Evolutionary conservation across 352 stramenopile genomes (phyloP).

Genomic region (Blastocystis sp.): DNA sequence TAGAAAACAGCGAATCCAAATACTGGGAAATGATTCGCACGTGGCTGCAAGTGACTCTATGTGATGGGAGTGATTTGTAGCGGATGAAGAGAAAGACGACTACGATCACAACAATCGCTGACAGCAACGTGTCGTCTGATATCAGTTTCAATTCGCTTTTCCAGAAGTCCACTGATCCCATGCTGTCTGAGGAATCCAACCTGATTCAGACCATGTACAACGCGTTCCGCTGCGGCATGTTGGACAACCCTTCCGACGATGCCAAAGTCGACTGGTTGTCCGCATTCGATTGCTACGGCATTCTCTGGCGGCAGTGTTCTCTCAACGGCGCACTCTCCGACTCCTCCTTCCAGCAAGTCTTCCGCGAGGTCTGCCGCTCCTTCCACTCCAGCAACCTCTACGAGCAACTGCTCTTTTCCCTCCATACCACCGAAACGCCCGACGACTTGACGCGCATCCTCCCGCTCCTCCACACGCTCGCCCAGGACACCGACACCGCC

Average conservation of each 20-base stretch:
- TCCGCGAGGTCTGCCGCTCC: constrained; percentile 20
- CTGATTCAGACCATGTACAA: constrained; percentile 37
- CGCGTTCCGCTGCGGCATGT: constrained; percentile 27
- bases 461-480: neutral
- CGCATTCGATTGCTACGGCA: constrained; percentile 24
- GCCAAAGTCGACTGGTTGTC: constrained; percentile 19
- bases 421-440: constrained; percentile 32
- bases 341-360: neutral
- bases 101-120: constrained; percentile 7
- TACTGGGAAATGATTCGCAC: neutral
- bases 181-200: neutral
- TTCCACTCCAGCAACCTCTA: constrained; percentile 1
- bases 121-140: neutral
- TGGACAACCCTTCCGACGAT: constrained; percentile 29
- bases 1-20: too few relatives aligned
- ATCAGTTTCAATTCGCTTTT: constrained; percentile 36
- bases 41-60: neutral
- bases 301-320: constrained; percentile 27
- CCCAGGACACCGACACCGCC: neutral
- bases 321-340: neutral
- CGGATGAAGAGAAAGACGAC: constrained; percentile 36
- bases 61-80: neutral
- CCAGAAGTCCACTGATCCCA: constrained; percentile 38
- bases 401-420: constrained; percentile 12
- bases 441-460: constrained; percentile 23